These are phyloP conservation scores for Amesomyces nigricolor DNA, from an alignment of 2,329 filamentous ascomycete genomes.

Conservation along the genomic window DNA sequence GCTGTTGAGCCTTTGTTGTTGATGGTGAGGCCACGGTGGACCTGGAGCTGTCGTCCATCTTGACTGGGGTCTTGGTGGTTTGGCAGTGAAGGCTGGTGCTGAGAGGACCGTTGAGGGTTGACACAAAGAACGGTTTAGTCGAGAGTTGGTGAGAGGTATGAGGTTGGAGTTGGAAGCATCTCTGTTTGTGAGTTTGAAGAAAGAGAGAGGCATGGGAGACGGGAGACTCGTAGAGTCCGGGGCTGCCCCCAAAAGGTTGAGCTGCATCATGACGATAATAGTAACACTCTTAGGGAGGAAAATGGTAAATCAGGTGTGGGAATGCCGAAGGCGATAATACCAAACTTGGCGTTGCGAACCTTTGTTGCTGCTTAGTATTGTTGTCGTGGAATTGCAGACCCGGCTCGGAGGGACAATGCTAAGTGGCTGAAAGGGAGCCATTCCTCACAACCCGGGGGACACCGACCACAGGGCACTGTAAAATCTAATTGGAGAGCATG, in stretches of 20 bases:
- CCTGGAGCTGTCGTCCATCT: no score
- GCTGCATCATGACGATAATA: background rate
- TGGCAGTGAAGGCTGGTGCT: background rate
- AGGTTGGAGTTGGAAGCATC: background rate
- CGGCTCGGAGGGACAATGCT: slow-evolving; percentile 20
- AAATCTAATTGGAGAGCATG: background rate
- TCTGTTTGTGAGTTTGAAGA: background rate
- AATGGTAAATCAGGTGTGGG: background rate
- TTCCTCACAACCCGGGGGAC: background rate
- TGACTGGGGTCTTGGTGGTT: background rate
- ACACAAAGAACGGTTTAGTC: background rate
- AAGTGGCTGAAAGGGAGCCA: slow-evolving; percentile 17
- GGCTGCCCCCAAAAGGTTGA: background rate
- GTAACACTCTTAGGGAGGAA: background rate
- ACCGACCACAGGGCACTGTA: slow-evolving; percentile 3
- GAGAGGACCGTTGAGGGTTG: background rate
- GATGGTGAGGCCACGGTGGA: background rate
- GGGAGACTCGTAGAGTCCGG: background rate
- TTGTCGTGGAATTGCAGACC: slow-evolving; percentile 2
- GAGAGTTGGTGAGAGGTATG: background rate
- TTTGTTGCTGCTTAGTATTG: slow-evolving; percentile 26
- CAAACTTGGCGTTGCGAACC: slow-evolving; percentile 8
- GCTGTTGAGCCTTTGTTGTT: background rate
- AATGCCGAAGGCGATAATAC: background rate
- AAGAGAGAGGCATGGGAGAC: background rate